These are phyloP conservation scores for Vitis hybrid DNA, from an alignment of 177 flowering plant species.

Conservation along the genomic window DNA sequence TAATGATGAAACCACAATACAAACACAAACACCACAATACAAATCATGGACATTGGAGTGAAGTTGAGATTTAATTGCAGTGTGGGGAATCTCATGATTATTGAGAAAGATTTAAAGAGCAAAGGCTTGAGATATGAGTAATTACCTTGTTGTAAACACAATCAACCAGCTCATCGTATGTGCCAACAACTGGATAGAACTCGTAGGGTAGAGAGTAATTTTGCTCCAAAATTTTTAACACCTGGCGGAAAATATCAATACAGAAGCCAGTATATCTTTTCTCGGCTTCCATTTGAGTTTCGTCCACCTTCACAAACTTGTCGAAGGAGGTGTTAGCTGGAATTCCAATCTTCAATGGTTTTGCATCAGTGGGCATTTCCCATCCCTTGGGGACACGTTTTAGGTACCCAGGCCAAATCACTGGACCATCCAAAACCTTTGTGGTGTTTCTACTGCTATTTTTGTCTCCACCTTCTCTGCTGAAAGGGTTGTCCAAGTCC, in stretches of 20 bases:
- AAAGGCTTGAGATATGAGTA: too few relatives aligned
- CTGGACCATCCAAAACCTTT: constrained; percentile 7
- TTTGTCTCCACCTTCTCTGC: too few relatives aligned
- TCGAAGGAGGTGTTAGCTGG: constrained; percentile 35
- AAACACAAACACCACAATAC: too few relatives aligned
- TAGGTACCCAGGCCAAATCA: constrained; percentile 43
- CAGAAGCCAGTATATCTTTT: constrained; percentile 34
- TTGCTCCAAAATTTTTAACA: constrained; percentile 13
- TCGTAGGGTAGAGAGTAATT: constrained; percentile 24
- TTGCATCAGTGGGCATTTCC: constrained; percentile 30
- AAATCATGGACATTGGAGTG: too few relatives aligned
- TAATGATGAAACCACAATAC: too few relatives aligned
- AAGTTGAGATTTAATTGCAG: too few relatives aligned
- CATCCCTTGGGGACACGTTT: constrained; percentile 32
- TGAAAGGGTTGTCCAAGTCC: too few relatives aligned
- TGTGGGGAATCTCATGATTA: too few relatives aligned
- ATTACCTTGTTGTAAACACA: constrained; percentile 14
- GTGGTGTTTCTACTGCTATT: too few relatives aligned
- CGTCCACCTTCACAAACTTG: constrained; percentile 35
- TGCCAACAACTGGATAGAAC: constrained; percentile 14
- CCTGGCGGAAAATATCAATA: constrained; percentile 34
- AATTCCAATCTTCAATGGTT: constrained; percentile 38
- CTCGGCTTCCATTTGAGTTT: not conserved
- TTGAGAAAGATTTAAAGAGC: too few relatives aligned
- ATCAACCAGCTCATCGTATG: constrained; percentile 39